A percentile compares a stretch with the other conserved stretches of the same genome.
These are phyloP conservation scores for Corylus americana DNA, from an alignment of 306 rosid genomes.

Conservation along the genomic window DNA sequence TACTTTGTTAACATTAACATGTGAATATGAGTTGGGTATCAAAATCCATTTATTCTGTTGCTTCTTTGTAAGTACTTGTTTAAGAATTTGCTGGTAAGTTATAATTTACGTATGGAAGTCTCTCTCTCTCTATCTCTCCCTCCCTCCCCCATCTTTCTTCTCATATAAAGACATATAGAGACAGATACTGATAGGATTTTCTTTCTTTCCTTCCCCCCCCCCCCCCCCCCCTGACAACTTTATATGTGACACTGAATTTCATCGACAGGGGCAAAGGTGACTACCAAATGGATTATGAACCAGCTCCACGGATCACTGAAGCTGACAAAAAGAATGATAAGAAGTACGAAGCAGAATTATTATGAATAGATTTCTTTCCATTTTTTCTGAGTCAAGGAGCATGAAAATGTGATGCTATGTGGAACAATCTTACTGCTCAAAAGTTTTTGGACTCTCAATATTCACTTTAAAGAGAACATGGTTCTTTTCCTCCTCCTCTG, in stretches of 20 bases:
- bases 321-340: constrained; percentile 84
- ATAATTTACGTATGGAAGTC: not conserved
- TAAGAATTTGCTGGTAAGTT: not conserved
- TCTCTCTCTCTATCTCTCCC: not conserved
- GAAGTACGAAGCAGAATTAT: constrained; percentile 47
- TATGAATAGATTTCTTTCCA: not conserved
- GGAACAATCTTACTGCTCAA: too few relatives aligned
- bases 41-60: not conserved
- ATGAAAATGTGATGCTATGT: too few relatives aligned
- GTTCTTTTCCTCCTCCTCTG: not conserved
- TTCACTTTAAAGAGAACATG: not conserved
- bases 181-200: not conserved
- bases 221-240: not conserved
- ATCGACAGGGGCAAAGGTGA: constrained; percentile 72
- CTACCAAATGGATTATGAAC: constrained; percentile 83
- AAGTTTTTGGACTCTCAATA: not conserved
- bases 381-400: not conserved
- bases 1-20: not conserved
- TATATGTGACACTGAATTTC: constrained; percentile 18
- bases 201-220: too few relatives aligned
- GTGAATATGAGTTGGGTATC: not conserved
- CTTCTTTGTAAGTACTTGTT: not conserved
- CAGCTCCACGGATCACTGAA: constrained; percentile 90
- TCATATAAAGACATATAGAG: not conserved
- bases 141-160: not conserved